Percentiles rank a stretch among this genome's conserved stretches.
Evolutionary conservation across 306 rosid species (phyloP).

Genomic region (Ormosia emarginata): DNA sequence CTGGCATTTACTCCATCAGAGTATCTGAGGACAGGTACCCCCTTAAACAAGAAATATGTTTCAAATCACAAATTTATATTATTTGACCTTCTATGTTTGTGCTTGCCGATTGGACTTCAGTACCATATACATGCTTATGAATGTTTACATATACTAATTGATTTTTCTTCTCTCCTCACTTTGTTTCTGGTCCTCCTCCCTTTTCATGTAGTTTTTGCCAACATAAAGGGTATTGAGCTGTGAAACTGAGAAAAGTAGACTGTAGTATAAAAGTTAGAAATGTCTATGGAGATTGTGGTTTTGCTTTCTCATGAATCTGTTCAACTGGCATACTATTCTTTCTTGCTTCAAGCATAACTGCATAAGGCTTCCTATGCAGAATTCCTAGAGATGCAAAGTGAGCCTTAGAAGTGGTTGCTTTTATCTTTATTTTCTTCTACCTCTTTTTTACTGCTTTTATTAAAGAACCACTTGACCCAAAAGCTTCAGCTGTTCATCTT

Average conservation of each 20-base stretch:
- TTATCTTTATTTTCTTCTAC: not conserved
- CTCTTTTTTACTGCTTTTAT: no score
- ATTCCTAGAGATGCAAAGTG: not conserved
- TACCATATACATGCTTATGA: not conserved
- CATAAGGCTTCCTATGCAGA: not conserved
- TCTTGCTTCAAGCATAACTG: not conserved
- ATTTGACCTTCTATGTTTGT: not conserved
- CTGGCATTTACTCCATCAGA: slow-evolving; percentile 96
- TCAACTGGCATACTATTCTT: not conserved
- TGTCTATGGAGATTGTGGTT: not conserved
- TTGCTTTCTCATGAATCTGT: not conserved
- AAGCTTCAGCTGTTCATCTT: not conserved
- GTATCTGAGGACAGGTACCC: slow-evolving; percentile 81
- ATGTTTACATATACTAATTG: not conserved
- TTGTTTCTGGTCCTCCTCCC: not conserved
- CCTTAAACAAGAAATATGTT: not conserved
- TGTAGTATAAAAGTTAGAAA: not conserved
- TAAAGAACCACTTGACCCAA: no score
- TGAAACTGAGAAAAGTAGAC: not conserved
- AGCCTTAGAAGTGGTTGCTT: not conserved
- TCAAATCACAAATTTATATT: not conserved
- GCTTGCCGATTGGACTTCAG: slow-evolving; percentile 1
- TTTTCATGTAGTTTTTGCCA: not conserved
- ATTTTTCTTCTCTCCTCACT: not conserved
- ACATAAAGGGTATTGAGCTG: not conserved